phyloP scores from a whole-genome alignment of 2,329 filamentous ascomycete genomes.

The Alternaria postmessia region DNA sequence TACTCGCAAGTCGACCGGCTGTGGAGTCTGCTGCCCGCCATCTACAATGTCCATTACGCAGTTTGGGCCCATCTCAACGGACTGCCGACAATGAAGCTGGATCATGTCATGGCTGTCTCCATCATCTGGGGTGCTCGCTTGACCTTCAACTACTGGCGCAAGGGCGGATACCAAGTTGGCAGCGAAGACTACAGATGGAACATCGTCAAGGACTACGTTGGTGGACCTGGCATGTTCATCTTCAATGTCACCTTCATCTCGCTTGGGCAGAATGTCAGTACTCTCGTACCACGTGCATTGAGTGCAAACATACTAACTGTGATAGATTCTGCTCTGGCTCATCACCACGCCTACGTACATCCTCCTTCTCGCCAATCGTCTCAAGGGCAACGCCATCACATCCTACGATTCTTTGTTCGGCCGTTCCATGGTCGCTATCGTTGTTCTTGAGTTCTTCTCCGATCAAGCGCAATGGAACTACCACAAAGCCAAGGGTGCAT shows the following conservation, averaged over 20 bases:
- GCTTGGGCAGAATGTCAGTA: slow-evolving; percentile 69
- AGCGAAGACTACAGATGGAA: slow-evolving; percentile 96
- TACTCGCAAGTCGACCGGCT: slow-evolving; percentile 95
- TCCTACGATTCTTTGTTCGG: slow-evolving; percentile 67
- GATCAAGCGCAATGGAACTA: slow-evolving; percentile 95
- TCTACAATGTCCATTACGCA: slow-evolving; percentile 86
- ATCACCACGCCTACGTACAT: slow-evolving; percentile 85
- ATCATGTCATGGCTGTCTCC: slow-evolving; percentile 75
- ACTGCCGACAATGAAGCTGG: slow-evolving; percentile 73
- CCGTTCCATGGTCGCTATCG: slow-evolving; percentile 62
- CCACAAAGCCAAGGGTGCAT: slow-evolving; percentile 80
- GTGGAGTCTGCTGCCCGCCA: slow-evolving; percentile 87
- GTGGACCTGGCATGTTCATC: slow-evolving; percentile 74
- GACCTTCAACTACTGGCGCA: slow-evolving; percentile 97
- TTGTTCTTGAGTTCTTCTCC: slow-evolving; percentile 78
- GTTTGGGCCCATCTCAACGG: slow-evolving; percentile 82
- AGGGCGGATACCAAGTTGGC: slow-evolving; percentile 86
- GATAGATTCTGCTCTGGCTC: slow-evolving; percentile 75
- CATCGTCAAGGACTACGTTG: slow-evolving; percentile 73
- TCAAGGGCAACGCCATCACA: slow-evolving; percentile 61
- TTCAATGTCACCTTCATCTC: slow-evolving; percentile 93
- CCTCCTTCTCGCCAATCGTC: slow-evolving; percentile 74
- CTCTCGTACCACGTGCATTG: neutral
- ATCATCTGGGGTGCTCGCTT: slow-evolving; percentile 86
- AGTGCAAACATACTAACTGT: slow-evolving; percentile 8